Base-by-base conservation (phyloP, 2,329 filamentous ascomycete species). In the Beauveria brongniartii region DNA sequence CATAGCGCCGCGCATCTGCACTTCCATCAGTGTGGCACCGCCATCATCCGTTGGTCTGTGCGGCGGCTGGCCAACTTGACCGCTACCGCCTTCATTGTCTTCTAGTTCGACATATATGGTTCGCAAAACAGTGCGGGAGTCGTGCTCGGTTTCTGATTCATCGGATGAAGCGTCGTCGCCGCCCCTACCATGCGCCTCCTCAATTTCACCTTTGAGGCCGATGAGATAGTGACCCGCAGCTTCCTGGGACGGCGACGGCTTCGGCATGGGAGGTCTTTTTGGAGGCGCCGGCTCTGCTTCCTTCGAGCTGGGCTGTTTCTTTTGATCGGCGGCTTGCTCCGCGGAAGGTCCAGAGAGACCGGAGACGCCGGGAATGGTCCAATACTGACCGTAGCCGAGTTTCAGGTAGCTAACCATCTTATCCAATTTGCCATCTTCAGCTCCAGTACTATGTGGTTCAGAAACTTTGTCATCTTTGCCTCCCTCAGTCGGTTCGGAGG, bases 91-190 rank as follows among this genome's bases (percentile, higher is more conserved):
- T 18, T 37, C 41, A 22, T 43, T 52, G 41, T 41, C 28, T 55
- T 84, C 79, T 22, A 89, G 73, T 67, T 91, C 86, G 26, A 91
- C 80, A 24, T 87, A 83, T 26, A 92, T 66, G 0, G 87, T 90
- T 53, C 88, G 82, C 3, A 90, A 73, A 14, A 85, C 72, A 10
- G 83, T 86, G 34, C 87, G 80, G 1, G 81, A 77, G 63, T 83
- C 80, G 58, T 76, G 65, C 43, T 76, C 73, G 22, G 64, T 61
- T 3, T 70, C 65, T 4, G 64, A 64, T 14, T 74, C 71, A 3
- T 75, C 73, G 3, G 69, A 68, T 4, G 28, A 28, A 9, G 54
- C 63, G 62, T 71, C 67, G 2, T 75, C 74, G 1, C 66, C 62
- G 18, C 73, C 73, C 18, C 69, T 69, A 22, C 46, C 61, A 34